Base-by-base conservation (phyloP, 148 eudicot species). In the Rhododendron griersonianum region DNA sequence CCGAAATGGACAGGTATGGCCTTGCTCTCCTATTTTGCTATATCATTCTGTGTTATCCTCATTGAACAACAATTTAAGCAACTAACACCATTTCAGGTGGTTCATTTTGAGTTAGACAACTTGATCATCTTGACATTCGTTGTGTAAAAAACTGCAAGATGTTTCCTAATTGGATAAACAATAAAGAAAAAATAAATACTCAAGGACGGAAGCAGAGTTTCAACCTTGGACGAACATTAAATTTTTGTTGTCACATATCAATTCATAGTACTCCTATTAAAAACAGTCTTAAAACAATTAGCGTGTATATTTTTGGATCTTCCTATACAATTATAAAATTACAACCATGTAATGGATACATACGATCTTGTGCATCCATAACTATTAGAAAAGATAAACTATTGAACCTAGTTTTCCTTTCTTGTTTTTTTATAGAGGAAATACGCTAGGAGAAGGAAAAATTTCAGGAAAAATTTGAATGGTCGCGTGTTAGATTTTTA, bases 1-100 rank as follows among this genome's bases (percentile, higher is more conserved):
- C 75, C 84, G 91, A 75, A 73, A 89, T 84, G 94, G 91, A 85
- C 92, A 90, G 89, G 95, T 93, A 85, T 75, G 86, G 30, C 18
- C 23, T 81, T 33, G 15, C 5, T 81, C 44, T 81, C 35, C 14
- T 55, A 18, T 5, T 53, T 14, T 30, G 21, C 5, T 6, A 13
- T 5, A 15, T 33, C 16, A 5, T 48, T 81, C n/a, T 51, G 83
- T 30, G 1, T 13, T 81, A 67, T 81, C 65, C 83, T 4, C 15
- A n/a, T 45, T 47, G 13, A n/a, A 47, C 81, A 25, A 44, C 81
- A 25, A 45, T 78, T 45, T 39, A 69, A 28, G 75, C 75, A 69
- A 69, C 30, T 28, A n/a, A 11, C 71, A n/a, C n/a, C 28, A n/a
- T 57, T 18, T 57, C 61, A 16, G 2, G 73, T 65, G 77, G 18